These are phyloP conservation scores for Salix brachista DNA, from an alignment of 345 rosid genomes.

Conservation along the genomic window DNA sequence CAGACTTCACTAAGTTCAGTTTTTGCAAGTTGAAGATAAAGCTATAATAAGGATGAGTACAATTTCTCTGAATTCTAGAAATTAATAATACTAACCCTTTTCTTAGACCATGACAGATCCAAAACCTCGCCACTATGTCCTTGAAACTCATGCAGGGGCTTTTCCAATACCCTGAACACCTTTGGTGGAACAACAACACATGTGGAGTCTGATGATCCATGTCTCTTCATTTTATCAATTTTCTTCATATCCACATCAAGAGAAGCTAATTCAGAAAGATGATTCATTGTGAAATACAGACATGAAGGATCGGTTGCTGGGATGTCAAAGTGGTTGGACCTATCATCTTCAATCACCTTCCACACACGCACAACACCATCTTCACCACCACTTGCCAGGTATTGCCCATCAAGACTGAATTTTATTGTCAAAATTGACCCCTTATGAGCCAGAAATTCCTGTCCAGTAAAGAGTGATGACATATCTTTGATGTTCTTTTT, in stretches of 20 bases:
- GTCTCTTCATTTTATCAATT: conserved; percentile 35
- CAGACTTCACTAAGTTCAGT: not conserved
- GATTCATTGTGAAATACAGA: conserved; percentile 49
- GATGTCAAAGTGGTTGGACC: conserved; percentile 39
- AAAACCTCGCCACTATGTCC: conserved; percentile 66
- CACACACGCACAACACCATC: conserved; percentile 69
- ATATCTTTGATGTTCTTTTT: conserved; percentile 61
- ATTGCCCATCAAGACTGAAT: conserved; percentile 65
- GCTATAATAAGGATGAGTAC: not conserved
- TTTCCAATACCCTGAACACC: conserved; percentile 53
- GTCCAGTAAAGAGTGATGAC: conserved; percentile 60
- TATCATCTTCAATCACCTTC: conserved; percentile 59
- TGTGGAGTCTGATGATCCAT: conserved; percentile 47
- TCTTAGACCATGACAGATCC: conserved; percentile 78
- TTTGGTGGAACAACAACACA: conserved; percentile 65
- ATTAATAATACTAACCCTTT: conserved; percentile 48
- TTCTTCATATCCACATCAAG: conserved; percentile 38
- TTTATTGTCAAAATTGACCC: conserved; percentile 73
- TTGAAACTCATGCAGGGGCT: conserved; percentile 60
- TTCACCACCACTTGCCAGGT: conserved; percentile 73
- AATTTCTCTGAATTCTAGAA: not conserved
- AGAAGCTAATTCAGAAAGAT: conserved; percentile 45
- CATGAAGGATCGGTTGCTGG: conserved; percentile 43
- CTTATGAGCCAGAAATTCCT: conserved; percentile 66
- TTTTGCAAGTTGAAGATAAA: not conserved